Evolutionary conservation across 148 eudicot species (phyloP).

Genomic region (Rhododendron griersonianum): DNA sequence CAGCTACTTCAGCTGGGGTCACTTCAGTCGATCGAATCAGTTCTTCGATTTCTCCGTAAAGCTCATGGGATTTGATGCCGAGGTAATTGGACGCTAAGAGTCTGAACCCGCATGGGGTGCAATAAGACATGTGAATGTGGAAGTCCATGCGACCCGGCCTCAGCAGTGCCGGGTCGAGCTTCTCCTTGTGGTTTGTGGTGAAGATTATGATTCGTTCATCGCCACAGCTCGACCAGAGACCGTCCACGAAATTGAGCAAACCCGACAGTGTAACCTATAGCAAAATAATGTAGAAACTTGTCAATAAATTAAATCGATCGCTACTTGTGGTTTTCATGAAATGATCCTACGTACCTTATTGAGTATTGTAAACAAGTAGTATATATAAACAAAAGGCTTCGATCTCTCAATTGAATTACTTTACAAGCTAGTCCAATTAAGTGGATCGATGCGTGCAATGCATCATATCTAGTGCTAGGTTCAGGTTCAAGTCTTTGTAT

Average conservation of each 20-base stretch:
- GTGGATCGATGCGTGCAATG: too few species aligned
- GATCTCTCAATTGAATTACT: too few species aligned
- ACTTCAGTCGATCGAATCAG: conserved; percentile 19
- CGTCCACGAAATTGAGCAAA: conserved; percentile 50
- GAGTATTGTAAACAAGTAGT: too few species aligned
- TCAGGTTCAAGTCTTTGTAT: too few species aligned
- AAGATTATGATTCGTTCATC: conserved; percentile 53
- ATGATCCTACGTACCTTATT: background rate
- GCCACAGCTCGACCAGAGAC: conserved; percentile 62
- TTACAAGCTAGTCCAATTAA: too few species aligned
- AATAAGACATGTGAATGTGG: conserved; percentile 58
- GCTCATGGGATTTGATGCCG: conserved; percentile 19
- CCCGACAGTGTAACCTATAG: conserved; percentile 48
- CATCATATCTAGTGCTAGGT: too few species aligned
- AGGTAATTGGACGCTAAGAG: conserved; percentile 38
- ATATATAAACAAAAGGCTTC: too few species aligned
- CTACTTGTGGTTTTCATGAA: background rate
- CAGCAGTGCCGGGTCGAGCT: conserved; percentile 51
- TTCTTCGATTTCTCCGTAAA: conserved; percentile 23
- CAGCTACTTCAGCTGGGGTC: conserved; percentile 47
- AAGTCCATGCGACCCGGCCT: conserved; percentile 65
- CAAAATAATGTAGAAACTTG: background rate
- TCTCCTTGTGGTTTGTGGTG: conserved; percentile 58
- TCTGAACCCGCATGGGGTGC: conserved; percentile 29
- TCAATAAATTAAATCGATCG: background rate